Base-by-base conservation (phyloP, 1,284 basidiomycete species). In the Ceratobasidium sp. region DNA sequence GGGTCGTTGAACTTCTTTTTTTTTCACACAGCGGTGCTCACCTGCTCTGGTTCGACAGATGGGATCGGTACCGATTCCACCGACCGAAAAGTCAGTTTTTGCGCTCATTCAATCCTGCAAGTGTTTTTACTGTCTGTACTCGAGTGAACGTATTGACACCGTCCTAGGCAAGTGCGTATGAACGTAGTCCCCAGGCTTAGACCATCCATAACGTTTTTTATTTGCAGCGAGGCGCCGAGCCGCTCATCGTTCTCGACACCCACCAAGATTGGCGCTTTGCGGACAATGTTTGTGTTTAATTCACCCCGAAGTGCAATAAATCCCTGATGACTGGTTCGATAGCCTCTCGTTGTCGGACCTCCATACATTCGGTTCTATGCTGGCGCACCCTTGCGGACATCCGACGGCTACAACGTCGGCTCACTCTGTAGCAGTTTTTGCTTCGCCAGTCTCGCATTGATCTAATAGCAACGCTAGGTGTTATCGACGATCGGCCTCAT, bases 321-420 rank as follows among this genome's bases (percentile, higher is more conserved):
- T 11, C 36, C 36, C 9, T 11, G 11, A 38, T 38, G 38, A 54
- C 30, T n/a, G 58, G 59, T 74, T 42, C 44, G 40, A 8, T 81
- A 96, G 87, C 95, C 95, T 0, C 83, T 91, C 61, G 92, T 95
- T 30, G 81, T 81, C 4, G 89, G 87, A 0, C 76, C 82, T 28
- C 91, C 93, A 0, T 80, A 88, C 75, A 85, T 95, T 28, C 86
- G 93, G 36, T 98, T 98, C 80, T 97, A 96, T 78, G 95, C 95
- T 3, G 95, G 93, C 18, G 92, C 93, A 30, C 95, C 95, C 1
- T 79, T 98, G 51, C 86, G 93, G 28, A 97, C 95, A 0, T 84
- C 90, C 60, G 94, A 97, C 74, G 96, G 95, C 3, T 91, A 84
- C 81, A 98, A 97, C 78, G 89, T 98, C 72, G 95, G 95, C 78